A percentile compares a stretch with the other conserved stretches of the same genome.
Conservation (phyloP, 129 eudicot species). For the Calendula officinalis region DNA sequence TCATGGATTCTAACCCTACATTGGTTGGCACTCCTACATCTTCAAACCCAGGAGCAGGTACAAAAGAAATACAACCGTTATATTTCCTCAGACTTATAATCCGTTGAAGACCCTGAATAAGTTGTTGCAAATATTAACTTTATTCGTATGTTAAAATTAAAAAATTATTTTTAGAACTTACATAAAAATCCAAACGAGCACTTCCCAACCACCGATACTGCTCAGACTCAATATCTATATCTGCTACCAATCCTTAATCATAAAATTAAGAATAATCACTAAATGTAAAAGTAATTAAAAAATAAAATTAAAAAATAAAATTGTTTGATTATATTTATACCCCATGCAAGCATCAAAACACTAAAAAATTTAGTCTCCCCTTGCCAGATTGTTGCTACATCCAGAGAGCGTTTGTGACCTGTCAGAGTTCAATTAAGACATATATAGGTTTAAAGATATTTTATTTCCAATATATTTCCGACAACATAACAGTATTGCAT, state of each 20-base stretch:
- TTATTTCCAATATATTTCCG: too few species aligned
- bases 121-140: constrained; percentile 12
- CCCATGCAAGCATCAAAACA: constrained; percentile 97
- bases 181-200: constrained; percentile 86
- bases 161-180: constrained; percentile 31
- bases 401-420: constrained; percentile 82
- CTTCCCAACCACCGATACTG: constrained; percentile 93
- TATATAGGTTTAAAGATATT: too few species aligned
- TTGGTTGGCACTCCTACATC: constrained; percentile 50
- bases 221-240: constrained; percentile 93
- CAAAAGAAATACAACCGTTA: constrained; percentile 69
- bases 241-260: constrained; percentile 70
- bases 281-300: not conserved
- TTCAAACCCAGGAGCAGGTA: constrained; percentile 92
- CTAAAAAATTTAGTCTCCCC: constrained; percentile 68
- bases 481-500: too few species aligned
- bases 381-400: constrained; percentile 82
- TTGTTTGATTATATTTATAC: constrained; percentile 52
- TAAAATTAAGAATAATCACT: not conserved
- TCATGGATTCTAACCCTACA: constrained; percentile 25
- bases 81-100: constrained; percentile 63
- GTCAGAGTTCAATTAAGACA: not conserved
- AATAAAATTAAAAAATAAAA: not conserved
- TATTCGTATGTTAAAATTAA: too few species aligned
- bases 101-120: constrained; percentile 71